Base-by-base conservation (phyloP, 2,329 filamentous ascomycete genomes). In the Lasiodiplodia citricola region DNA sequence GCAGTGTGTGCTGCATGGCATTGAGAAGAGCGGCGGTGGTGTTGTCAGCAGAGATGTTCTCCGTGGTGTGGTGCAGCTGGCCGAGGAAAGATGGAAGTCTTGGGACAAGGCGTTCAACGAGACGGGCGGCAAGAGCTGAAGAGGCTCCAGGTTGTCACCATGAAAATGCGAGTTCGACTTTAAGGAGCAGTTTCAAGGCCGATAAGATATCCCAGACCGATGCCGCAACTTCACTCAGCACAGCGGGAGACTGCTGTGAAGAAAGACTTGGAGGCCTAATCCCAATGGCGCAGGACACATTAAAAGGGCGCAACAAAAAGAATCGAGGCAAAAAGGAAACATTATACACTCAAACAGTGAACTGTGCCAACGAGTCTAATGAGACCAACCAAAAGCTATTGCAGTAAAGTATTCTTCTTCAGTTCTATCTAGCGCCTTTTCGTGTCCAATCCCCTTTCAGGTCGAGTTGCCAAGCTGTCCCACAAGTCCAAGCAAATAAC, bases 21-120 rank as follows among this genome's bases (percentile, higher is more conserved):
- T 89, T 8, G 93, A 96, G 74, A 98, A 97, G 84, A 88, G 86
- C 71, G 96, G 96, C 13, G 96, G 95, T 7, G 87, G 87, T 11
- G 83, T 89, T 8, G 82, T 96, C 47, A 91, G 90, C 8, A 87
- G 85, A 28, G 85, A 88, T 69, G 82, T 90, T 69, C 83, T 94
- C 77, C 86, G 81, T 71, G 82, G 85, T 51, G 83, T 93, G 72
- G 84, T 90, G 8, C 81, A 81, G 35, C 78, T 88, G 66, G 90
- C 91, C 1, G 85, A 87, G 71, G 83, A 84, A 70, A 87, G 91
- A 74, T 95, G 92, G 86, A 82, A 83, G 55, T 86, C 90, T 72
- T 86, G 86, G 77, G 79, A 84, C 28, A 62, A 47, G 10, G 73
- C 73, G 25, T 51, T 44, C 10, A 44, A 14, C 8, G 28, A 62